Evolutionary conservation across 2,329 filamentous ascomycete species (phyloP).

Genomic region (Plectosphaerella sp.): DNA sequence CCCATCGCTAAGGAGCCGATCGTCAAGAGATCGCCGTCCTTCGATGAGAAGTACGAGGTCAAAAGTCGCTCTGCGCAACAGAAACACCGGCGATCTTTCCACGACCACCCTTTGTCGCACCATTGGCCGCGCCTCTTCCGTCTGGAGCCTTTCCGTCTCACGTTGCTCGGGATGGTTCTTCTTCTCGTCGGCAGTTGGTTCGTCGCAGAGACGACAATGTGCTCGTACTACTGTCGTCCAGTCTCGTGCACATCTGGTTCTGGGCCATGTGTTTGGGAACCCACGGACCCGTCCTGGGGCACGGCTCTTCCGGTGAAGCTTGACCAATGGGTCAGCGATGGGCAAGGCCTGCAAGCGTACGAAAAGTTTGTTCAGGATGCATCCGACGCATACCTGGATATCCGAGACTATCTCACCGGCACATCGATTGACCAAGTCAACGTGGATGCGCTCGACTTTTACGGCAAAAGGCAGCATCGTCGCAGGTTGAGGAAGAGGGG

Average conservation of each 20-base stretch:
- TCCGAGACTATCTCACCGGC: conserved; percentile 39
- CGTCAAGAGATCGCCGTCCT: too few species aligned
- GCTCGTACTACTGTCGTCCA: conserved; percentile 49
- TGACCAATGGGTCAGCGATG: conserved; percentile 56
- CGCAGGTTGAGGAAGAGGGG: conserved; percentile 47
- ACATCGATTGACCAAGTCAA: conserved; percentile 40
- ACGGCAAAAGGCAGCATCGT: conserved; percentile 42
- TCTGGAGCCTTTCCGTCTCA: conserved; percentile 39
- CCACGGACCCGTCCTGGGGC: conserved; percentile 57
- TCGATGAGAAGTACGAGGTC: too few species aligned
- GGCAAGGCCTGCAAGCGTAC: conserved; percentile 36
- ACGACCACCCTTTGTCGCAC: background rate
- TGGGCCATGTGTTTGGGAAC: conserved; percentile 48
- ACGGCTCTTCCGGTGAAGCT: conserved; percentile 56
- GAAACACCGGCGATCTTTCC: background rate
- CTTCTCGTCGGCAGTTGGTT: conserved; percentile 47
- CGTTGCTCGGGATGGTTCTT: conserved; percentile 41
- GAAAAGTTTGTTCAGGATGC: conserved; percentile 35
- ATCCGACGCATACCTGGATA: conserved; percentile 42
- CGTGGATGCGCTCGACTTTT: conserved; percentile 36
- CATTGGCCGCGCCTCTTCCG: background rate
- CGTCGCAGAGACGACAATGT: conserved; percentile 48
- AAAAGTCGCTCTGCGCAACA: too few species aligned
- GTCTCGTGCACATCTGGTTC: conserved; percentile 37
- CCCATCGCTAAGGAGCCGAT: too few species aligned